A percentile compares a stretch with the other conserved stretches of the same genome.
Conservation (phyloP, 73 alveolate species). For the Strombidium stylifer region DNA sequence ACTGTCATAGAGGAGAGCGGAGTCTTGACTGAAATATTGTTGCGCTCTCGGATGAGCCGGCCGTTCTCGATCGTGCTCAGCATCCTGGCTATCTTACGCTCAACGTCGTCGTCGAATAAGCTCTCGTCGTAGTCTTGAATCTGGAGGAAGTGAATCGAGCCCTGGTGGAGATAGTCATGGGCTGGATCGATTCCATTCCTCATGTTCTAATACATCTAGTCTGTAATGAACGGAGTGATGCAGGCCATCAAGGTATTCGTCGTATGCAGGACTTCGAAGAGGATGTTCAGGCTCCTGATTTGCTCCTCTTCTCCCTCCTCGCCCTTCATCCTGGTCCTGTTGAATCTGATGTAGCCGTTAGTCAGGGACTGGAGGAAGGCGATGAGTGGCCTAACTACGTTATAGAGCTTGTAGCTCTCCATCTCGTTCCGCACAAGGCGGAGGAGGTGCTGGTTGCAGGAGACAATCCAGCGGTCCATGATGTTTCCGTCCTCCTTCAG, state of each 20-base stretch:
- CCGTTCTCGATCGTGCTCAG: conserved; percentile 89
- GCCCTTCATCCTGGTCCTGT: conserved; percentile 97
- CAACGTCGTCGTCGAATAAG: conserved; percentile 82
- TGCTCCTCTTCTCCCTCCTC: conserved; percentile 87
- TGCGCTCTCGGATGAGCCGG: conserved; percentile 91
- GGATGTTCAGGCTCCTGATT: conserved; percentile 75
- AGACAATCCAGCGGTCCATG: conserved; percentile 97
- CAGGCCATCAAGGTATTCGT: conserved; percentile 93
- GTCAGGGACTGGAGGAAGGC: conserved; percentile 89
- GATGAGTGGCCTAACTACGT: conserved; percentile 84
- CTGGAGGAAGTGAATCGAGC: conserved; percentile 90
- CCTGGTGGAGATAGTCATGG: conserved; percentile 53
- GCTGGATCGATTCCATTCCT: conserved; percentile 87
- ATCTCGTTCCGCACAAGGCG: conserved; percentile 92
- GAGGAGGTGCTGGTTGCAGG: conserved; percentile 86
- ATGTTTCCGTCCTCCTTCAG: conserved; percentile 53
- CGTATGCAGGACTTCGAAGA: conserved; percentile 84
- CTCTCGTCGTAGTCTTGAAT: conserved; percentile 86
- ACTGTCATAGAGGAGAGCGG: conserved; percentile 81
- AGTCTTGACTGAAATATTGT: conserved; percentile 86
- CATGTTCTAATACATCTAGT: conserved; percentile 91
- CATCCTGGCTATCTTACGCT: conserved; percentile 79
- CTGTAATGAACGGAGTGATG: conserved; percentile 97
- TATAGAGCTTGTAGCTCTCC: conserved; percentile 92
- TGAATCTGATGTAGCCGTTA: conserved; percentile 97